Evolutionary conservation across 2,329 filamentous ascomycete species (phyloP), one percentile per base, ranked within the genome.

Genomic region (Ilyonectria destructans): DNA sequence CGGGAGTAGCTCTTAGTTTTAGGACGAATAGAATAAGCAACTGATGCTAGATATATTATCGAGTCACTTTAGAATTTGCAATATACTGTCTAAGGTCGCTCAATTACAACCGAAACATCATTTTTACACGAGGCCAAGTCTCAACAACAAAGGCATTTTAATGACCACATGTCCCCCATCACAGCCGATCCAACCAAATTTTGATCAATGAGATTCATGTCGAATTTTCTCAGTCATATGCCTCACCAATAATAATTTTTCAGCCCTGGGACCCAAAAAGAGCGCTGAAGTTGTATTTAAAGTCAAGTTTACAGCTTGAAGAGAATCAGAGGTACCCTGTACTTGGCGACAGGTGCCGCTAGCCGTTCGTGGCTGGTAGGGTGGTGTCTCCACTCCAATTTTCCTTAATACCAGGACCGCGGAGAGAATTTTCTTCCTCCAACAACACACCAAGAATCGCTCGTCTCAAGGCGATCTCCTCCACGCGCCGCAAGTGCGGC

Each of bases 391-490:
- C 52, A 56, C 52, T 26, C 17, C 23, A 52, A 31, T 13, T 19
- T 57, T 40, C 54, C 60, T 15, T n/a, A 15, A 33, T 13, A 33
- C n/a, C n/a, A 6, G 37, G 40, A 19, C 52, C 37, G 31, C 43
- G 13, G 52, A 63, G 23, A 58, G 46, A 66, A 58, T 52, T 66
- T 66, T 61, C 57, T 49, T 26, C 19, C 21, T 51, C 17, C 6
- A 45, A 43, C 23, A 40, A 65, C 35, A 23, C 51, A 55, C 15
- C 45, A 33, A 26, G 33, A 45, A 26, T 23, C 23, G 21, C 35
- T 57, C 58, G n/a, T 43, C 13, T 8, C 17, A 5, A 9, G 29
- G 7, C n/a, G 46, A 23, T 21, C n/a, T 17, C n/a, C 8, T 21
- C 10, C 29, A 54, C 31, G 21, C 12, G 33, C 52, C 29, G 60